Conservation (phyloP, 1,284 basidiomycete genomes). For the Boletus holoroseus region DNA sequence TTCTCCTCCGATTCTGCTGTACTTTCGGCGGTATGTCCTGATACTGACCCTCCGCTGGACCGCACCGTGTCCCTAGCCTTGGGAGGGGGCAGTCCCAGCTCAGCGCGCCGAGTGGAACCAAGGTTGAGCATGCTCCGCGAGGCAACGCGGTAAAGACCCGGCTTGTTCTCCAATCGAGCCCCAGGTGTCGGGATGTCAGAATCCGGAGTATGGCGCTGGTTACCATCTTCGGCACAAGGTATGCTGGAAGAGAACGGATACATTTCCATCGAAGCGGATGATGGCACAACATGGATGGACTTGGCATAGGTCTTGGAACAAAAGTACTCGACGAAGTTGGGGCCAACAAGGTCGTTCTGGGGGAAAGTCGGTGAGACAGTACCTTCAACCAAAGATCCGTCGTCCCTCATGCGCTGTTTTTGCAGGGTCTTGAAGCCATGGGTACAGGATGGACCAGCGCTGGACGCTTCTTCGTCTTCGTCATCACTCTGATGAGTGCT, state of each 20-base stretch:
- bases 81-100: conserved; percentile 6
- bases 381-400: conserved; percentile 1
- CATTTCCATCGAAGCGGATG: conserved; percentile 9
- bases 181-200: conserved; percentile 6
- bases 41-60: conserved; percentile 12
- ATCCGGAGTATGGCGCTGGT: background rate
- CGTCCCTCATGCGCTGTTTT: conserved; percentile 13
- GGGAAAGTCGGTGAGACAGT: conserved; percentile 5
- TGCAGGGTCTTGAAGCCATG: conserved; percentile 15
- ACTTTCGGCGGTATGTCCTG: conserved; percentile 10
- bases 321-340: conserved; percentile 28
- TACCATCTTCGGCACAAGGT: conserved; percentile 1
- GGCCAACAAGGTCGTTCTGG: conserved; percentile 4
- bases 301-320: conserved; percentile 22
- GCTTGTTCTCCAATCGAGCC: conserved; percentile 18
- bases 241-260: conserved; percentile 19
- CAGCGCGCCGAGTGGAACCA: conserved; percentile 23
- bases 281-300: conserved; percentile 7
- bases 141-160: conserved; percentile 31
- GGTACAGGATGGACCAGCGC: conserved; percentile 22
- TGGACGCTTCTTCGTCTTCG: conserved; percentile 25
- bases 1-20: conserved; percentile 24
- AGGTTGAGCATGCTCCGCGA: conserved; percentile 50
- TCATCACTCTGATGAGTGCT: conserved; percentile 36
- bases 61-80: conserved; percentile 16